Conservation (phyloP, 768 basidiomycete genomes). For the Podaxis pistillaris region DNA sequence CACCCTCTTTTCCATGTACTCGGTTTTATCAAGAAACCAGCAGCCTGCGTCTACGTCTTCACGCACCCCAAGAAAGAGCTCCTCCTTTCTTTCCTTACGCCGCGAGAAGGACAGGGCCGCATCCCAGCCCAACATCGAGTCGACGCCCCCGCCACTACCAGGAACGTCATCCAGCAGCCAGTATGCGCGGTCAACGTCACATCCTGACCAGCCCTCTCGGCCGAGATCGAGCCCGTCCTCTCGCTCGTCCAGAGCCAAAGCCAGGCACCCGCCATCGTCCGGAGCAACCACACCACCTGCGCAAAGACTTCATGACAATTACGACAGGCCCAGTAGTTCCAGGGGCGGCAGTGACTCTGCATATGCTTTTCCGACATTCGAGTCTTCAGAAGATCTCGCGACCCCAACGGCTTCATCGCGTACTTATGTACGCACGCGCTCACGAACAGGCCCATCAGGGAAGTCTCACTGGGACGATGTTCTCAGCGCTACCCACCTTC, state of each 20-base stretch:
- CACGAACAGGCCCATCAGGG: constrained; percentile 57
- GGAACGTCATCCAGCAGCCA: neutral
- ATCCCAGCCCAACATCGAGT: neutral
- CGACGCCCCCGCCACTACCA: constrained; percentile 18
- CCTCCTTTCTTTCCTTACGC: constrained; percentile 56
- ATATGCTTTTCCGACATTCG: constrained; percentile 42
- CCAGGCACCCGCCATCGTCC: neutral
- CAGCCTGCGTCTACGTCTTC: constrained; percentile 29
- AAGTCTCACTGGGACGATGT: constrained; percentile 42
- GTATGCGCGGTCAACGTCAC: constrained; percentile 3
- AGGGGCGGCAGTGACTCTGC: constrained; percentile 24
- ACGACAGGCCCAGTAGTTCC: neutral
- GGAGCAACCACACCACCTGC: neutral
- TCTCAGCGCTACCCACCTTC: constrained; percentile 47
- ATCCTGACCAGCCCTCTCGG: neutral
- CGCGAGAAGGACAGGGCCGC: constrained; percentile 43
- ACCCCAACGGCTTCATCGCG: constrained; percentile 25
- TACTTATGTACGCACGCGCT: constrained; percentile 46
- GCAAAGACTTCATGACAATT: neutral
- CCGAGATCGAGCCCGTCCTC: constrained; percentile 2
- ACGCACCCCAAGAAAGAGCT: constrained; percentile 49
- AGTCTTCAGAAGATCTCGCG: constrained; percentile 28
- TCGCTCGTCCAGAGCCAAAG: constrained; percentile 3
- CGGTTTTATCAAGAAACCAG: constrained; percentile 36
- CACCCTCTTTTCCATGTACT: constrained; percentile 30